Conservation (phyloP, 306 rosid species). For the Begonia peltatifolia region DNA sequence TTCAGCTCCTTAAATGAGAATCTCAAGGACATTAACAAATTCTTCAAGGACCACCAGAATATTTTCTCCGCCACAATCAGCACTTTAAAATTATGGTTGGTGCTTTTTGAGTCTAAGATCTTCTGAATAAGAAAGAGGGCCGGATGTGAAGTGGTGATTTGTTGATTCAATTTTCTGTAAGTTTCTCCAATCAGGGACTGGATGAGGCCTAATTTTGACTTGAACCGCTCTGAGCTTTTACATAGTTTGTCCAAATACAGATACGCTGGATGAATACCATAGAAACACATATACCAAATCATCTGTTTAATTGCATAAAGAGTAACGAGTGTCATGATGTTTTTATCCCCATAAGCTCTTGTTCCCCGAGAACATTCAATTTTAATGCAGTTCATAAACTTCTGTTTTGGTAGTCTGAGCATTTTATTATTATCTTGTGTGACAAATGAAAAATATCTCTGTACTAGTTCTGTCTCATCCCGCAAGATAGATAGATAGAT, state of each 20-base stretch:
- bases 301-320: constrained; percentile 46
- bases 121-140: constrained; percentile 27
- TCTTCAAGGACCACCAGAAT: constrained; percentile 42
- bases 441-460: constrained; percentile 17
- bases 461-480: constrained; percentile 33
- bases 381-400: constrained; percentile 22
- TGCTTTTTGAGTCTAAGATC: constrained; percentile 24
- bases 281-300: constrained; percentile 45
- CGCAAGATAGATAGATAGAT: constrained; percentile 32
- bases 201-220: constrained; percentile 30
- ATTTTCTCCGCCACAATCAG: constrained; percentile 42
- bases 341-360: constrained; percentile 17
- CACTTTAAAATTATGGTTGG: constrained; percentile 20
- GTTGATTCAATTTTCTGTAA: constrained; percentile 19
- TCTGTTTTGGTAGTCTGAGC: constrained; percentile 27
- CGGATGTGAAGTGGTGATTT: constrained; percentile 28
- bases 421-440: constrained; percentile 22
- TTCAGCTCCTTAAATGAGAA: constrained; percentile 29
- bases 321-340: constrained; percentile 26
- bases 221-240: constrained; percentile 30
- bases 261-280: constrained; percentile 42
- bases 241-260: constrained; percentile 36
- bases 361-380: constrained; percentile 5
- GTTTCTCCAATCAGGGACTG: constrained; percentile 35
- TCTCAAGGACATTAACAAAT: constrained; percentile 29